Conservation (phyloP, 1,139 yeast genomes). For the Taphrina deformans region DNA sequence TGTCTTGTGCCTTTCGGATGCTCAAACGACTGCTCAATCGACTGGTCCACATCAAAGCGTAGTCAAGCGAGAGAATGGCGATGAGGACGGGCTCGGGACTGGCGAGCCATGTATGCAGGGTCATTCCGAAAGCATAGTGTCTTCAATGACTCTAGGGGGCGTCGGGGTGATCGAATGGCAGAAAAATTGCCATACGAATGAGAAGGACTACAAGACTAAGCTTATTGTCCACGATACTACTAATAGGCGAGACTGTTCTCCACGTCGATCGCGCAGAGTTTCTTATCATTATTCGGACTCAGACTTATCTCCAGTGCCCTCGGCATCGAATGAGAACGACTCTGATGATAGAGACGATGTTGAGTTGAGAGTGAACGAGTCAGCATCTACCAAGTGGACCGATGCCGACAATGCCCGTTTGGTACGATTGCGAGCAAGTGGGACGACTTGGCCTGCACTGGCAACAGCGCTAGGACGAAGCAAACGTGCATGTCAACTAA, state of each 20-base stretch:
- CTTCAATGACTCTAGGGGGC: not conserved
- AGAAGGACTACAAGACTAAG: conserved; percentile 1
- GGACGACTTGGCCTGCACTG: not conserved
- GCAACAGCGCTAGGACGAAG: conserved; percentile 10
- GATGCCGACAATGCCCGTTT: not conserved
- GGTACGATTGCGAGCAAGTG: not conserved
- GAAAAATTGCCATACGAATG: not conserved
- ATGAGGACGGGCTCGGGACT: not conserved
- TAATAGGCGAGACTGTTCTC: not conserved
- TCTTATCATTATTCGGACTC: conserved; percentile 3
- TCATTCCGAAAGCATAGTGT: not conserved
- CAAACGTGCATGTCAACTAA: conserved; percentile 18
- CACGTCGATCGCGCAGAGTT: not conserved
- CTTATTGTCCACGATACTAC: not conserved
- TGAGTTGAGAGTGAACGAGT: not conserved
- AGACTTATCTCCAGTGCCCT: not conserved
- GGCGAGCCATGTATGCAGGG: not conserved
- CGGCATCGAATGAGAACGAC: not conserved
- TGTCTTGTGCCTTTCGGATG: not conserved
- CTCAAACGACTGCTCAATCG: not conserved
- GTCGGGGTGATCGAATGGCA: conserved; percentile 5
- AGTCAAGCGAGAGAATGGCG: not conserved
- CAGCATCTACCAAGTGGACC: conserved; percentile 15
- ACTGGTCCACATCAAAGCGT: not conserved
- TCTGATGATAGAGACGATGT: not conserved